These are phyloP conservation scores for Annona cherimola DNA, from an alignment of 164 flowering plant species.

Conservation along the genomic window DNA sequence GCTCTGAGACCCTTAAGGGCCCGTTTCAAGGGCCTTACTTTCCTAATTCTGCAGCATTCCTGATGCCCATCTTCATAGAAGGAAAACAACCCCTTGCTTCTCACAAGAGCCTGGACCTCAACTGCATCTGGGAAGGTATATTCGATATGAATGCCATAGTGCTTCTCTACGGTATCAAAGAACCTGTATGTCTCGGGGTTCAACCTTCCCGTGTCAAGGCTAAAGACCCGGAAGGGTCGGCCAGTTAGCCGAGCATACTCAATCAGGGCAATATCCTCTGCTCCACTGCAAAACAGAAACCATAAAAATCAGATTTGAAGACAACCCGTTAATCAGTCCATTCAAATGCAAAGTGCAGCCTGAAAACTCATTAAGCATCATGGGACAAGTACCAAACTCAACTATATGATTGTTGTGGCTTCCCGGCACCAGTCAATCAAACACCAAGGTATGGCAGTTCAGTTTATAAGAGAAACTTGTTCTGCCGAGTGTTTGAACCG, in stretches of 20 bases:
- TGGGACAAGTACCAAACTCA: no score
- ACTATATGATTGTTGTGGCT: no score
- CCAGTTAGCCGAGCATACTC: slow-evolving; percentile 91
- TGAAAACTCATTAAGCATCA: neutral
- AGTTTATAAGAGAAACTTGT: no score
- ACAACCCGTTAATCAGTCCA: neutral
- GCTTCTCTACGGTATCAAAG: slow-evolving; percentile 79
- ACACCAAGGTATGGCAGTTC: no score
- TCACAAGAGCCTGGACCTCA: slow-evolving; percentile 83
- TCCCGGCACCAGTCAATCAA: no score
- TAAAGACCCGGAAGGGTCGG: slow-evolving; percentile 88
- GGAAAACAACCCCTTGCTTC: slow-evolving; percentile 84
- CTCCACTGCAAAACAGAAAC: slow-evolving; percentile 64
- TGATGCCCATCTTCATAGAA: slow-evolving; percentile 96
- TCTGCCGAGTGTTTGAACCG: no score
- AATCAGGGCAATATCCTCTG: slow-evolving; percentile 92
- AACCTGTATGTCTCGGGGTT: slow-evolving; percentile 82
- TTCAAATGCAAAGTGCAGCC: neutral
- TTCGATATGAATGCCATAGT: slow-evolving; percentile 74
- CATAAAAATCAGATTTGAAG: neutral
- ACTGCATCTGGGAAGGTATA: slow-evolving; percentile 97
- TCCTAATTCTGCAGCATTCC: slow-evolving; percentile 95
- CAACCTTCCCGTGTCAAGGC: slow-evolving; percentile 89
- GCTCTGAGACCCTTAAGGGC: slow-evolving; percentile 87
- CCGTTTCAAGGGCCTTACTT: slow-evolving; percentile 84